These are phyloP conservation scores for Lasiosphaeriaceae sp. DNA, from an alignment of 495 filamentous ascomycete genomes.

Conservation along the genomic window DNA sequence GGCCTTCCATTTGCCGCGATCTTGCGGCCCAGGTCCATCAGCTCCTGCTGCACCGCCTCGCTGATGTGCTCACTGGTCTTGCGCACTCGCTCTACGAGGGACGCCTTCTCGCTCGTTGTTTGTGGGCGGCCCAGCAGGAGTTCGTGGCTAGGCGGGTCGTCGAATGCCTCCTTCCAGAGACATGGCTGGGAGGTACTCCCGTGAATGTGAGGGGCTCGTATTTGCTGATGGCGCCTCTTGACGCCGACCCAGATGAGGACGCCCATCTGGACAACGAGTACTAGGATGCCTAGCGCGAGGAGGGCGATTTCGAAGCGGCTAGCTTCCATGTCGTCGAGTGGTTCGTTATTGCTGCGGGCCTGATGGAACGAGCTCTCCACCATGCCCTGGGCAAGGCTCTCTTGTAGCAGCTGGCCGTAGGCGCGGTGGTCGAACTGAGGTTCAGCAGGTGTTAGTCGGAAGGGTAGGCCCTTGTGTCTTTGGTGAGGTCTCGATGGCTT, in stretches of 20 bases:
- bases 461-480: not conserved
- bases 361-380: not conserved
- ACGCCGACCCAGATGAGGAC: constrained; percentile 10
- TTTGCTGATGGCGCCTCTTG: not conserved
- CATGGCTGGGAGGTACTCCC: constrained; percentile 13
- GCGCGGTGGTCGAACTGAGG: not conserved
- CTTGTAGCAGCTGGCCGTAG: not conserved
- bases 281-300: constrained; percentile 12
- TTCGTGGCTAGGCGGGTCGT: constrained; percentile 4
- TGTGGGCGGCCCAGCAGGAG: not conserved
- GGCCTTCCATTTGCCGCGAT: not conserved
- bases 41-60: constrained; percentile 10
- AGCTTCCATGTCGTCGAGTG: constrained; percentile 2
- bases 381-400: not conserved
- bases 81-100: constrained; percentile 4
- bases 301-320: constrained; percentile 17
- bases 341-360: not conserved
- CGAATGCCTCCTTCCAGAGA: constrained; percentile 15
- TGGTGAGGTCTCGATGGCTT: constrained; percentile 8
- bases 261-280: constrained; percentile 10
- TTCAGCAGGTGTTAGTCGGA: not conserved
- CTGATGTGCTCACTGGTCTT: constrained; percentile 9
- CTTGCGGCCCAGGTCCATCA: constrained; percentile 10
- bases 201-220: not conserved
- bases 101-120: not conserved